A percentile compares a stretch with the other conserved stretches of the same genome.
These are phyloP conservation scores for Corylus americana DNA, from an alignment of 306 rosid species.

Conservation along the genomic window DNA sequence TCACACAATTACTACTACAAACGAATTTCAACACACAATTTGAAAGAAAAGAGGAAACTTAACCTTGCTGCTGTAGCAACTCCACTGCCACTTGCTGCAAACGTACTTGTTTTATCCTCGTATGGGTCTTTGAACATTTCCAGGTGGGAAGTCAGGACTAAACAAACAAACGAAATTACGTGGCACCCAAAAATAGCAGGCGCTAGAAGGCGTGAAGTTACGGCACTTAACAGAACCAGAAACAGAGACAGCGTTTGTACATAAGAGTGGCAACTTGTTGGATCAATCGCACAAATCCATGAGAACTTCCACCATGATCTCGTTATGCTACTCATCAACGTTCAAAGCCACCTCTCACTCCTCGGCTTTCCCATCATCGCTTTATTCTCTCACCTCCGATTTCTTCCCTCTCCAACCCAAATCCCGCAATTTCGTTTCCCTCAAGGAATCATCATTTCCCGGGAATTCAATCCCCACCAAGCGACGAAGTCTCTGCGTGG, in stretches of 20 bases:
- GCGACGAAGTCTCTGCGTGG: conserved; percentile 25
- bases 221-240: background rate
- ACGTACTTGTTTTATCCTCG: no score
- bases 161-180: no score
- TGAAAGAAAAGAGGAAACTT: no score
- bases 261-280: background rate
- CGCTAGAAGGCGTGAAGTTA: no score
- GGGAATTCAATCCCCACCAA: conserved; percentile 21
- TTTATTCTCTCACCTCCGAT: conserved; percentile 12
- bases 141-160: no score
- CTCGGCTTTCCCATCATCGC: conserved; percentile 10
- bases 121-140: no score
- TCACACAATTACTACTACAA: no score
- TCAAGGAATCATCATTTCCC: conserved; percentile 18
- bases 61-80: no score
- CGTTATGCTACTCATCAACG: conserved; percentile 18
- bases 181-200: no score
- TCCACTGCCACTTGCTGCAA: no score
- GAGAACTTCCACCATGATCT: conserved; percentile 30
- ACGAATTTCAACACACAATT: no score
- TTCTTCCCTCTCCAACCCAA: conserved; percentile 23
- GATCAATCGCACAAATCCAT: background rate
- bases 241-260: background rate
- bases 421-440: conserved; percentile 21
- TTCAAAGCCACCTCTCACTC: conserved; percentile 23